These are phyloP conservation scores for Priceomyces haplophilus DNA, from an alignment of 805 yeast genomes.

Conservation along the genomic window DNA sequence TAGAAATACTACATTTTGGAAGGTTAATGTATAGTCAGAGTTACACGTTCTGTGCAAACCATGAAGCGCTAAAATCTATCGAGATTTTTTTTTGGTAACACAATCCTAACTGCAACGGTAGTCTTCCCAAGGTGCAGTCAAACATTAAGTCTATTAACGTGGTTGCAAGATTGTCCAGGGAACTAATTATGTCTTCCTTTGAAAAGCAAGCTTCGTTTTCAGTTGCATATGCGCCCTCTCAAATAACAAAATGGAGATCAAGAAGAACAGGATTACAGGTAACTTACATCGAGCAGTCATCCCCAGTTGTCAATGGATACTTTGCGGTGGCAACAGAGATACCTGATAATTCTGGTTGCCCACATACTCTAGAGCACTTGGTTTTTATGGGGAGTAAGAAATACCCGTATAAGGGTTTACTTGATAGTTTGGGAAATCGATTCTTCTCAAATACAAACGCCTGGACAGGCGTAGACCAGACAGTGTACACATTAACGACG, in stretches of 20 bases:
- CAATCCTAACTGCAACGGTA: neutral
- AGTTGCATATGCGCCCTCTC: conserved; percentile 73
- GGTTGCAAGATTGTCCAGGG: neutral
- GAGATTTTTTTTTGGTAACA: neutral
- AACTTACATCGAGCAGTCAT: conserved; percentile 70
- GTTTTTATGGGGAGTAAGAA: conserved; percentile 90
- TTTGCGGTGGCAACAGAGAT: conserved; percentile 96
- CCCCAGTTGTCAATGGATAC: conserved; percentile 90
- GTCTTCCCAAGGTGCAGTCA: neutral
- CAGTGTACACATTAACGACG: conserved; percentile 84
- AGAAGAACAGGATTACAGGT: conserved; percentile 78
- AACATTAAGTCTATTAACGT: neutral
- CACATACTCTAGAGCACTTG: conserved; percentile 93
- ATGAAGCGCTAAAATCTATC: neutral
- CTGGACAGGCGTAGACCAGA: conserved; percentile 95
- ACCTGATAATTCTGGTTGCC: conserved; percentile 81
- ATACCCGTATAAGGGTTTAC: conserved; percentile 86
- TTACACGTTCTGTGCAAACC: neutral
- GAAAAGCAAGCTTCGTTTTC: conserved; percentile 45
- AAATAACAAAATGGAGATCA: conserved; percentile 74
- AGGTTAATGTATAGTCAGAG: too few relatives aligned
- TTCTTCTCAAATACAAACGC: conserved; percentile 89
- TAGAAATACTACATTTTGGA: too few relatives aligned
- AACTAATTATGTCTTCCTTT: conserved; percentile 12
- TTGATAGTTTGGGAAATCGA: conserved; percentile 82